Base-by-base conservation (phyloP, 2,329 filamentous ascomycete species). In the Anisogramma anomala region DNA sequence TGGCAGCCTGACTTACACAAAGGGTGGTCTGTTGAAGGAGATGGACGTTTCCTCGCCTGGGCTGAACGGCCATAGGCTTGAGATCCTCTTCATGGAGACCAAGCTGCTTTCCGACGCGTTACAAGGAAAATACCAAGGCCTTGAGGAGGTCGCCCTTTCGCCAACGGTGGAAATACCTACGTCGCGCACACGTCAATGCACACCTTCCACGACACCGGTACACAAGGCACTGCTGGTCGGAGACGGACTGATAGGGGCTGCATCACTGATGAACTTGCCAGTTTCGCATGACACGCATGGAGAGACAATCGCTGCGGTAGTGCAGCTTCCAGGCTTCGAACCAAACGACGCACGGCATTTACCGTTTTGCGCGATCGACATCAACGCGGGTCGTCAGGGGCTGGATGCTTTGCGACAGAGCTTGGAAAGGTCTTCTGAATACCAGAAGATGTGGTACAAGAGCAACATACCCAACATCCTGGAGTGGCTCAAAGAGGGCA, bases 211-310 rank as follows among this genome's bases (percentile, higher is more conserved):
- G 6, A 86, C 85, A 33, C 88, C 89, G 0, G 86, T 95, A 1
- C 89, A 96, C 56, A 84, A 80, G 55, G 77, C 81, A 1, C 61
- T 95, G 13, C 53, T 95, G 8, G 72, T 94, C 7, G 79, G 77
- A 0, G 72, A 84, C 36, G 87, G 85, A 0, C 62, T 94, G 2
- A 64, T 74, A 39, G 85, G 82, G 6, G 75, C 82, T 1, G 67
- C 79, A 4, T 65, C 71, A 2, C 50, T 74, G 6, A 58, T 71
- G 5, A 54, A 64, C 7, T 54, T 72, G 34, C 60, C 66, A 14
- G 46, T 65, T 26, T 35, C 62, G 1, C n/a, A n/a, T n/a, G n/a
- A n/a, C n/a, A 56, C 61, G 45, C 57, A 56, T 50, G 48, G 54
- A 46, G 60, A 60, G 41, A 63, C 60, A 46, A 72, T 72, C 52